Conservation (phyloP, 2,329 filamentous ascomycete genomes). For the Chalaropsis thielavioides region DNA sequence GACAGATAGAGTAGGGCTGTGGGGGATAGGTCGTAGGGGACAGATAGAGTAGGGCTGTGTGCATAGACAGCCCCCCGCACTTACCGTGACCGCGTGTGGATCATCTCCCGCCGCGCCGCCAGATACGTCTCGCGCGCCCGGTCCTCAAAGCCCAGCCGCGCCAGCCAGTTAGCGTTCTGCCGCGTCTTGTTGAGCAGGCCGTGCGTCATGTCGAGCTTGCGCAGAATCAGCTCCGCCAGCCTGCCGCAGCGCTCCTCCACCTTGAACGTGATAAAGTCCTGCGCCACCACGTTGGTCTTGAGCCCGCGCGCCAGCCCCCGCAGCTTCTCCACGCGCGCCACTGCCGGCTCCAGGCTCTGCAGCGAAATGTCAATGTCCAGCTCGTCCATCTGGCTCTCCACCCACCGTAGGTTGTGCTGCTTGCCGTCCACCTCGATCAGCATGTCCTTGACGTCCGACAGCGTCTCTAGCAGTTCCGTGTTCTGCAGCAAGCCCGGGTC, state of each 20-base stretch:
- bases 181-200: slow-evolving; percentile 64
- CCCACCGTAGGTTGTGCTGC: slow-evolving; percentile 89
- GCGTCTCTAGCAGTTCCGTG: slow-evolving; percentile 61
- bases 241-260: slow-evolving; percentile 71
- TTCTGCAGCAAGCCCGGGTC: slow-evolving; percentile 66
- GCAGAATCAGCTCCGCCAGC: slow-evolving; percentile 60
- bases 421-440: slow-evolving; percentile 93
- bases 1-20: no score
- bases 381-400: slow-evolving; percentile 88
- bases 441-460: slow-evolving; percentile 70
- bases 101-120: slow-evolving; percentile 58
- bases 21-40: no score
- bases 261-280: slow-evolving; percentile 85
- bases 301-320: slow-evolving; percentile 64
- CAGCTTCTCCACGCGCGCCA: slow-evolving; percentile 70
- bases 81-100: slow-evolving; percentile 71
- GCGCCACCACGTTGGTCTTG: slow-evolving; percentile 72
- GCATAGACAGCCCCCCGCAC: slow-evolving; percentile 19
- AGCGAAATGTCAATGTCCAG: slow-evolving; percentile 91
- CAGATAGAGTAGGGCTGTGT: background rate
- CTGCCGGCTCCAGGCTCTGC: slow-evolving; percentile 74
- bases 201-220: slow-evolving; percentile 64
- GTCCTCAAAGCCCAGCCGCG: slow-evolving; percentile 79
- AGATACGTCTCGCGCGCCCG: slow-evolving; percentile 78
- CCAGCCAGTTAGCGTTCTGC: slow-evolving; percentile 69